Evolutionary conservation across 257 asterid species (phyloP), one percentile per base, ranked within the genome.

Genomic region (Knoxia roxburghii): DNA sequence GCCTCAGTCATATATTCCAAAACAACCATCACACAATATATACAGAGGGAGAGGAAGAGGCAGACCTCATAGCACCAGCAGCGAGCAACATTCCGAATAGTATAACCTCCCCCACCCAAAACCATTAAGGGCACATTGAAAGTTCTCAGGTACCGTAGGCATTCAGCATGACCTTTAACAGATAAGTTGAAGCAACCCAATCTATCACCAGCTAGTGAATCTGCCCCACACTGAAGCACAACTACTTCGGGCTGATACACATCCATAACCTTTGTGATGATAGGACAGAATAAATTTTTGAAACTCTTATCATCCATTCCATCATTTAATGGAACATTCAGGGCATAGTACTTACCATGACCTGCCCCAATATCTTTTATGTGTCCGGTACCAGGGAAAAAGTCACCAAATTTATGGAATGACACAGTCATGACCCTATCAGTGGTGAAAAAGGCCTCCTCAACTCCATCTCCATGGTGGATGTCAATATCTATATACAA

Each of bases 151-250:
- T 74, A 86, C 54, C 85, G 80, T 52, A 86, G 80, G 69, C 93
- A 86, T 48, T 82, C 86, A 12, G 93, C 93, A 75, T 86, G 93
- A 35, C 93, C 93, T 77, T 67, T 81, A 49, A 82, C 84, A 55
- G 93, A 81, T 59, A 86, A 75, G 69, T 86, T 86, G 80, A 86
- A 86, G 79, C 89, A 78, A 39, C 93, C 89, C 76, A 86, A 74
- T 66, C 87, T 78, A 60, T 86, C 92, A 35, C 86, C 86, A 65
- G 92, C 87, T 67, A 86, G 65, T 10, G 92, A 86, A 76, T 83
- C 89, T 9, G 89, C 92, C 23, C 92, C 92, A 76, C 92, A 83
- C 33, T 83, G 89, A 77, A 86, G 92, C 76, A 86, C 92, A 68
- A 83, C 93, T 50, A 81, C 89, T 29, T 84, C 84, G 6, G 87